Conservation (phyloP, 2,329 filamentous ascomycete species). For the Curvularia sp. region DNA sequence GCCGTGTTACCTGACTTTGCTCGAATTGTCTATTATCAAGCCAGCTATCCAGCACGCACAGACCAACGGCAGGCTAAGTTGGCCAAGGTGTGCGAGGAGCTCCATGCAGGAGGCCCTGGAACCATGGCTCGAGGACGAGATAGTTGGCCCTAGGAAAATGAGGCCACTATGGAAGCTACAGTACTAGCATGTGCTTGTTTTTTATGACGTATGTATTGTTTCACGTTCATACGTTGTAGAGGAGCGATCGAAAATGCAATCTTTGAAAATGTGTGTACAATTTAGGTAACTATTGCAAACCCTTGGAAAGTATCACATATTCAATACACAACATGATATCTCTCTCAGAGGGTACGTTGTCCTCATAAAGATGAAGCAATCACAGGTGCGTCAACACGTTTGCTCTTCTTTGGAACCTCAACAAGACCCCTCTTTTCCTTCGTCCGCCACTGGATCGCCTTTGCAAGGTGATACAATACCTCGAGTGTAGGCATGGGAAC, state of each 20-base stretch:
- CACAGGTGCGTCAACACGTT: neutral
- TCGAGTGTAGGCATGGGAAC: slow-evolving; percentile 60
- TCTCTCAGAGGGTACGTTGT: neutral
- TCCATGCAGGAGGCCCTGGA: neutral
- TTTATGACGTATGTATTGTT: neutral
- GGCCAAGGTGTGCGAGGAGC: neutral
- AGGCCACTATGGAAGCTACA: neutral
- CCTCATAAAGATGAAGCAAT: neutral
- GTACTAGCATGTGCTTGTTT: neutral
- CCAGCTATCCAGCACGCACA: neutral
- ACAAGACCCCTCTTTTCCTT: slow-evolving; percentile 55
- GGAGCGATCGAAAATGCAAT: neutral
- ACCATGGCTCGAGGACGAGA: neutral
- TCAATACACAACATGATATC: no score
- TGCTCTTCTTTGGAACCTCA: slow-evolving; percentile 28
- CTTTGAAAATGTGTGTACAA: neutral
- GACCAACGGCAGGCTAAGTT: neutral
- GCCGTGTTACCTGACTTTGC: neutral
- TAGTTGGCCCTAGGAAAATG: neutral
- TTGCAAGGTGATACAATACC: slow-evolving; percentile 58
- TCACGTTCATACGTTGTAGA: neutral
- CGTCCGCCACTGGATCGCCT: slow-evolving; percentile 58
- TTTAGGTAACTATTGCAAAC: neutral
- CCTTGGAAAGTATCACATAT: neutral
- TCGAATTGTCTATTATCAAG: neutral